phyloP scores from a whole-genome alignment of 768 basidiomycete species.

The Rhizopogon salebrosus region DNA sequence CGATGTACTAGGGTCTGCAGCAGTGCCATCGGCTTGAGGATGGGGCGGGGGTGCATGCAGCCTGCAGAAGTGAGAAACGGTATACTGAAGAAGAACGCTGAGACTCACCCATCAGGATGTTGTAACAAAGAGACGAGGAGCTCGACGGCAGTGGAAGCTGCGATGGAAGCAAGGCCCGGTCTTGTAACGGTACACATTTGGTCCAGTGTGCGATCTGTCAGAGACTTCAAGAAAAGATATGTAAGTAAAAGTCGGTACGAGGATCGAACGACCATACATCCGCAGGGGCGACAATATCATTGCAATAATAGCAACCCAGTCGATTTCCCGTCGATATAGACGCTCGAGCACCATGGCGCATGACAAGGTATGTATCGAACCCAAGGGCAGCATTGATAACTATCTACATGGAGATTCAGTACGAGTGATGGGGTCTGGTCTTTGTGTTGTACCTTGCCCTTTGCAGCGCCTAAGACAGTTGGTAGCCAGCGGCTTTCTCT shows the following conservation, averaged over 20 bases:
- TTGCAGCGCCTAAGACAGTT: slow-evolving; percentile 78
- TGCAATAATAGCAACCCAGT: slow-evolving; percentile 97
- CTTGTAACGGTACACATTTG: slow-evolving; percentile 99
- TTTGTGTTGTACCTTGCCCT: slow-evolving; percentile 64
- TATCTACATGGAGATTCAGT: slow-evolving; percentile 42
- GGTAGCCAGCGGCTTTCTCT: slow-evolving; percentile 96
- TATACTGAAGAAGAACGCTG: background rate
- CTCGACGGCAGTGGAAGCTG: slow-evolving; percentile 89
- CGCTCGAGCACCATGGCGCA: slow-evolving; percentile 83
- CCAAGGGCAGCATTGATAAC: slow-evolving; percentile 93
- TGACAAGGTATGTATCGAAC: slow-evolving; percentile 94
- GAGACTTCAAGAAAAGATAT: slow-evolving; percentile 33
- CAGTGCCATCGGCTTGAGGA: slow-evolving; percentile 27
- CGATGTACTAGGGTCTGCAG: slow-evolving; percentile 21
- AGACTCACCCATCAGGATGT: slow-evolving; percentile 76
- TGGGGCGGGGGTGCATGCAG: slow-evolving; percentile 70
- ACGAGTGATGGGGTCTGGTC: background rate
- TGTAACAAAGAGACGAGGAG: slow-evolving; percentile 84
- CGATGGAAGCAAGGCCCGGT: slow-evolving; percentile 91
- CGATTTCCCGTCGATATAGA: slow-evolving; percentile 28
- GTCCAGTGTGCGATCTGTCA: slow-evolving; percentile 89
- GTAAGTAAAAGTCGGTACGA: background rate
- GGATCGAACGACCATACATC: slow-evolving; percentile 56
- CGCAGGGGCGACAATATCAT: slow-evolving; percentile 93
- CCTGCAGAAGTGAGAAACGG: slow-evolving; percentile 25